A percentile compares a stretch with the other conserved stretches of the same genome.
Conservation (phyloP, 2,329 filamentous ascomycete species). For the Diaporthe sp. region DNA sequence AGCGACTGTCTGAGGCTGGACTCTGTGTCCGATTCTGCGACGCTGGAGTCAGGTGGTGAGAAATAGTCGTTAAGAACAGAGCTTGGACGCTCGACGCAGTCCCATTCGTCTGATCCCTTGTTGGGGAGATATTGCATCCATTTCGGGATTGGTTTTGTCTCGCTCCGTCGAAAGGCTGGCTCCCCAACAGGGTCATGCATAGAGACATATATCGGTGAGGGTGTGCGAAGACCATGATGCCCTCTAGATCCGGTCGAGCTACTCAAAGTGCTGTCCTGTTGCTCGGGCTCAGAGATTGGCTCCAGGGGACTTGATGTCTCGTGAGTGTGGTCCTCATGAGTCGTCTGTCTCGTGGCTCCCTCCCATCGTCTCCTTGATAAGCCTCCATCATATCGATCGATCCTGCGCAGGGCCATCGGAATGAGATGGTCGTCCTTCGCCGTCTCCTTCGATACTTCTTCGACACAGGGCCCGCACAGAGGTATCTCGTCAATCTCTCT, state of each 20-base stretch:
- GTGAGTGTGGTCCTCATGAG: not conserved
- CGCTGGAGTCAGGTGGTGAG: slow-evolving; percentile 8
- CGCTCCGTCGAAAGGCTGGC: slow-evolving; percentile 61
- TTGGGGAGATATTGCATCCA: slow-evolving; percentile 57
- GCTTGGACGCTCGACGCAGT: slow-evolving; percentile 11
- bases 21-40: not conserved
- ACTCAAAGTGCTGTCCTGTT: too few species aligned
- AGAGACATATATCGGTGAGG: slow-evolving; percentile 62
- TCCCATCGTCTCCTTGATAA: slow-evolving; percentile 61
- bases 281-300: too few species aligned
- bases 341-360: slow-evolving; percentile 42
- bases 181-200: slow-evolving; percentile 63
- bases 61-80: slow-evolving; percentile 39
- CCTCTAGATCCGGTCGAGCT: too few species aligned
- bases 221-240: too few species aligned
- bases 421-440: slow-evolving; percentile 50
- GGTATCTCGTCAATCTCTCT: slow-evolving; percentile 63
- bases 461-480: slow-evolving; percentile 62
- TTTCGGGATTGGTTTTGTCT: slow-evolving; percentile 64
- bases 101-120: slow-evolving; percentile 25
- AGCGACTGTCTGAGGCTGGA: not conserved
- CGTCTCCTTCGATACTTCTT: slow-evolving; percentile 55
- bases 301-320: too few species aligned
- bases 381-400: slow-evolving; percentile 61
- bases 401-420: slow-evolving; percentile 58